Percentiles rank a stretch among this genome's conserved stretches.
These are phyloP conservation scores for Eutypa lata DNA, from an alignment of 2,329 filamentous ascomycete genomes.

Conservation along the genomic window DNA sequence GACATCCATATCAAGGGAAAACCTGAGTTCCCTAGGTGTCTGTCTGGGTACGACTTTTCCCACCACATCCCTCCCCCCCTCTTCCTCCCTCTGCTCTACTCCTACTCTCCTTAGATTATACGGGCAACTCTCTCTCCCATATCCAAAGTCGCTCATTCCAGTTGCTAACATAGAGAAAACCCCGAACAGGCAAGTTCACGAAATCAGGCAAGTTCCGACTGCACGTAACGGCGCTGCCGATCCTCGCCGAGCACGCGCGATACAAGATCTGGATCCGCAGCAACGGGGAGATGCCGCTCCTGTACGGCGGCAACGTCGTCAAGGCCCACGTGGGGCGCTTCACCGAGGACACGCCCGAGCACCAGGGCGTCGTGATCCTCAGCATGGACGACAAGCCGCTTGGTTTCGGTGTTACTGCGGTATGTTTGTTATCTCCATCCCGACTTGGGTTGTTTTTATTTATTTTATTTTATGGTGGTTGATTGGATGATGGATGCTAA, in stretches of 20 bases:
- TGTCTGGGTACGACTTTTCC: conserved; percentile 60
- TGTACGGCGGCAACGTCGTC: conserved; percentile 78
- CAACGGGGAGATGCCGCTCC: conserved; percentile 95
- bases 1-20: conserved; percentile 77
- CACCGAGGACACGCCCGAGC: conserved; percentile 75
- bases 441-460: too few relatives aligned
- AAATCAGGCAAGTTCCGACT: conserved; percentile 95
- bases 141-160: too few relatives aligned
- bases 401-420: conserved; percentile 85
- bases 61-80: neutral
- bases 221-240: conserved; percentile 82
- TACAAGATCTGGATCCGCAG: conserved; percentile 97
- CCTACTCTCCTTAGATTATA: too few relatives aligned
- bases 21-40: conserved; percentile 81
- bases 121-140: too few relatives aligned
- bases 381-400: conserved; percentile 91
- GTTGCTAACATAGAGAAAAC: too few relatives aligned
- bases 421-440: conserved; percentile 9
- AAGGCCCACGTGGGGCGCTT: conserved; percentile 60
- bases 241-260: conserved; percentile 84
- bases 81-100: neutral
- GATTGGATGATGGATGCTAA: too few relatives aligned
- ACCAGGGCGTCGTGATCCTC: conserved; percentile 86
- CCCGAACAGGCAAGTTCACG: conserved; percentile 77
- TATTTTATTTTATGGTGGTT: too few relatives aligned